Conservation (phyloP, 2,329 filamentous ascomycete genomes). For the Hymenoscyphus salicellus region DNA sequence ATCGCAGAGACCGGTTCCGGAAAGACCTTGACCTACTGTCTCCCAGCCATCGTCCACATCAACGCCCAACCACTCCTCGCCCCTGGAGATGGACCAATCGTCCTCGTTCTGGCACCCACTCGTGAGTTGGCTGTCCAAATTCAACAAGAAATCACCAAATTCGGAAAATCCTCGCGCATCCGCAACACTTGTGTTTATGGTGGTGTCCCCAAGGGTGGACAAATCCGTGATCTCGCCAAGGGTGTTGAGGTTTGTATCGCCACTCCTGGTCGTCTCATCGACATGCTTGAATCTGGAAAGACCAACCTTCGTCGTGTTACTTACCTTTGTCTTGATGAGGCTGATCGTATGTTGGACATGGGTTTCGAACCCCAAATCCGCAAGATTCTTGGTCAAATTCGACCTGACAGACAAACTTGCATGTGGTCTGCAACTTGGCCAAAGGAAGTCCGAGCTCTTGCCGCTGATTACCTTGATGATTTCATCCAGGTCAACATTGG, state of each 20-base stretch:
- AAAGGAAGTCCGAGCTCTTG: conserved; percentile 93
- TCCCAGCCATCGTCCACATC: conserved; percentile 98
- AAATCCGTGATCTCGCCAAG: conserved; percentile 90
- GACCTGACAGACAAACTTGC: conserved; percentile 96
- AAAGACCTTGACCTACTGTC: conserved; percentile 98
- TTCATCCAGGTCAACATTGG: conserved; percentile 99
- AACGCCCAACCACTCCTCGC: conserved; percentile 96
- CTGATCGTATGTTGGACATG: conserved; percentile 99
- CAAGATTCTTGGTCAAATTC: conserved; percentile 97
- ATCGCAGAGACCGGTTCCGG: conserved; percentile 98
- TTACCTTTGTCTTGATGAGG: conserved; percentile 96
- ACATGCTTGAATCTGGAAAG: conserved; percentile 97
- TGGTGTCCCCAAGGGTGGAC: conserved; percentile 95
- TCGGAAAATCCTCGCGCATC: conserved; percentile 95
- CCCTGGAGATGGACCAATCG: conserved; percentile 93
- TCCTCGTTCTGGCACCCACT: conserved; percentile 91
- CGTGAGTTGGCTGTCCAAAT: conserved; percentile 98
- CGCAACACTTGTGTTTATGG: conserved; percentile 99
- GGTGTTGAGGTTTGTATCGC: conserved; percentile 99
- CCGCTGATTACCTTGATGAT: conserved; percentile 84
- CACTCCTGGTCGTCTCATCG: conserved; percentile 94
- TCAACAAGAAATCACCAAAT: conserved; percentile 97
- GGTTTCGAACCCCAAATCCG: conserved; percentile 99
- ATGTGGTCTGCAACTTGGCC: conserved; percentile 99
- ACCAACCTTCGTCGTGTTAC: conserved; percentile 97